A percentile compares a stretch with the other conserved stretches of the same genome.
These are phyloP conservation scores for Carex myosuroides DNA, from an alignment of 176 grass and related monocot species.

Conservation along the genomic window DNA sequence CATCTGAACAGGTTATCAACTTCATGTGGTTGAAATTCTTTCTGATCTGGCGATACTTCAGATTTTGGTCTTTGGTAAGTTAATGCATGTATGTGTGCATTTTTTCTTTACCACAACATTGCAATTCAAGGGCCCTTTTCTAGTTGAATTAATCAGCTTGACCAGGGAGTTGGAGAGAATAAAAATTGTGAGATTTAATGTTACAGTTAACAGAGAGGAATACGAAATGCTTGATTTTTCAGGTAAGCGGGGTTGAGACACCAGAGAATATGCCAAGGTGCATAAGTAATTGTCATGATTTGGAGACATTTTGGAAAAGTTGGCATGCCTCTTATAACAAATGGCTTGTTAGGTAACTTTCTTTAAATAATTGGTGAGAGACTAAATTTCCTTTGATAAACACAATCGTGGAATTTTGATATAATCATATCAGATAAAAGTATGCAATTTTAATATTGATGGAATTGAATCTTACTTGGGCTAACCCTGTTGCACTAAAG, in stretches of 20 bases:
- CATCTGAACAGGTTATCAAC: conserved; percentile 61
- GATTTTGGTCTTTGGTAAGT: conserved; percentile 92
- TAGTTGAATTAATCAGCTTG: background rate
- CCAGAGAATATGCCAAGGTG: conserved; percentile 97
- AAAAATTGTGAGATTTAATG: background rate
- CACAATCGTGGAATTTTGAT: background rate
- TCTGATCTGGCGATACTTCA: conserved; percentile 98
- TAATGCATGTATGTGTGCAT: background rate
- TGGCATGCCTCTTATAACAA: conserved; percentile 97
- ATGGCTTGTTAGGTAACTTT: conserved; percentile 89
- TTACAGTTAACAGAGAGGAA: background rate
- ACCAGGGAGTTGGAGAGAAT: background rate
- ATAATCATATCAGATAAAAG: background rate
- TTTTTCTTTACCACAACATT: background rate
- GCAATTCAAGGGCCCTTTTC: background rate
- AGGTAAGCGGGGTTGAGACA: conserved; percentile 74
- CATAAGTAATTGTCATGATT: conserved; percentile 86
- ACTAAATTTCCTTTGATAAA: background rate
- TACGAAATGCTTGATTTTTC: conserved; percentile 13
- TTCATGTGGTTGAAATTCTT: conserved; percentile 99
- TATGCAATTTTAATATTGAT: background rate
- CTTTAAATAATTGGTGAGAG: background rate
- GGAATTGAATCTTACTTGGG: background rate
- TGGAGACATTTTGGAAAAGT: conserved; percentile 98
- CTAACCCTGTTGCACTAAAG: background rate